Conservation (phyloP, 495 filamentous ascomycete species). For the Daldinia grandis region DNA sequence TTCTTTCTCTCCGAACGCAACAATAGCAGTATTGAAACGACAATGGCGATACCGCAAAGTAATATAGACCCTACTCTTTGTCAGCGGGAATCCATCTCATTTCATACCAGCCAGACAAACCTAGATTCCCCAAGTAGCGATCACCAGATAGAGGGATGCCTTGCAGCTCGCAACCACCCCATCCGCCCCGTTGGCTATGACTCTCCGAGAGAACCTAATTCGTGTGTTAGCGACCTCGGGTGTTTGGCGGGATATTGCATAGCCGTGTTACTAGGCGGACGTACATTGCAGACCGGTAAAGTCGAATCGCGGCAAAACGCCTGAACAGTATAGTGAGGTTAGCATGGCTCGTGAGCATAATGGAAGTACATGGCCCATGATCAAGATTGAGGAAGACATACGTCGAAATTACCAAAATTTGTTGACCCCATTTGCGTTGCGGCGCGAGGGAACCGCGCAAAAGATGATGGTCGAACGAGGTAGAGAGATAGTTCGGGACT, state of each 20-base stretch:
- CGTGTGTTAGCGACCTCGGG: slow-evolving; percentile 19
- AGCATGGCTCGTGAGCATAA: slow-evolving; percentile 1
- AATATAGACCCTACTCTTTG: slow-evolving; percentile 81
- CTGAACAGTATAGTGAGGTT: slow-evolving; percentile 52
- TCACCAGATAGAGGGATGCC: slow-evolving; percentile 75
- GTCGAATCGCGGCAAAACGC: slow-evolving; percentile 97
- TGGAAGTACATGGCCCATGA: neutral
- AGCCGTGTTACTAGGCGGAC: slow-evolving; percentile 51
- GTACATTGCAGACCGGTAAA: slow-evolving; percentile 94
- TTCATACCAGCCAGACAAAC: slow-evolving; percentile 59
- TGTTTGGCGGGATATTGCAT: slow-evolving; percentile 27
- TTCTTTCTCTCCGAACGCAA: slow-evolving; percentile 89
- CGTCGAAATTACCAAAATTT: slow-evolving; percentile 90
- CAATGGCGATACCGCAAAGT: slow-evolving; percentile 78
- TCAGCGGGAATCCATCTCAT: slow-evolving; percentile 4
- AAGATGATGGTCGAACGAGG: slow-evolving; percentile 5
- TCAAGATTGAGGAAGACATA: slow-evolving; percentile 55
- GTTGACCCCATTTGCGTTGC: slow-evolving; percentile 64
- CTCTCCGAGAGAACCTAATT: slow-evolving; percentile 55
- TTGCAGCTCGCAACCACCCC: slow-evolving; percentile 71
- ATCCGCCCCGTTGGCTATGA: slow-evolving; percentile 59
- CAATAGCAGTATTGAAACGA: slow-evolving; percentile 69
- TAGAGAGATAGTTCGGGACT: slow-evolving; percentile 13
- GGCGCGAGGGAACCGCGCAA: slow-evolving; percentile 42
- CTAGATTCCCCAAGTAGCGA: slow-evolving; percentile 80